Conservation (phyloP, 73 alveolate species). For the Durusdinium trenchii region DNA sequence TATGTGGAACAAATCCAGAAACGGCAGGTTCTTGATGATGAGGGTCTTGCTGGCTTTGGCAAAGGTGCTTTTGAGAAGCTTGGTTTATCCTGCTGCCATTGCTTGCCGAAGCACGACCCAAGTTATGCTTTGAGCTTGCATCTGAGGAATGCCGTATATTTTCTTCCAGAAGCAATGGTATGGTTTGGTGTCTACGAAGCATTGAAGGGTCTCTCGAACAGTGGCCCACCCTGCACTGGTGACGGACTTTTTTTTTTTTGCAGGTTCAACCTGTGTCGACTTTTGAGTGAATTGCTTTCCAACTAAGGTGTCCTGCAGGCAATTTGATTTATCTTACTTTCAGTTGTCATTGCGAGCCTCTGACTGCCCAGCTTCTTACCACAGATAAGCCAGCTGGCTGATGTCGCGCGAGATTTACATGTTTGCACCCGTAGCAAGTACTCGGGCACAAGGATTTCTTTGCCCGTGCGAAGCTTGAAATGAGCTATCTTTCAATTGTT, state of each 20-base stretch:
- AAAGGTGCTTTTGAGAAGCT: slow-evolving; percentile 86
- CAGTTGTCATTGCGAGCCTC: no score
- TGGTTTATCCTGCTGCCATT: not conserved
- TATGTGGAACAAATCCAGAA: not conserved
- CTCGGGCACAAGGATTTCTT: no score
- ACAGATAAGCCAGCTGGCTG: no score
- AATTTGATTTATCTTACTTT: no score
- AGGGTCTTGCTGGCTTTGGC: slow-evolving; percentile 84
- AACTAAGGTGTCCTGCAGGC: slow-evolving; percentile 30
- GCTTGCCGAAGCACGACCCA: not conserved
- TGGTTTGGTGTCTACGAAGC: slow-evolving; percentile 93
- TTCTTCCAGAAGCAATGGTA: slow-evolving; percentile 88
- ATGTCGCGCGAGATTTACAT: no score
- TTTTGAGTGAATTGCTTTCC: not conserved
- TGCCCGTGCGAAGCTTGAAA: no score
- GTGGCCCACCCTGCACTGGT: not conserved
- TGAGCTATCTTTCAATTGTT: no score
- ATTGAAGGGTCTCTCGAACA: slow-evolving; percentile 74
- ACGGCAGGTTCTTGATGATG: slow-evolving; percentile 59
- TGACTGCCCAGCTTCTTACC: no score
- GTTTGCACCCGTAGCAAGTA: no score
- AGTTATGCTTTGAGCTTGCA: not conserved
- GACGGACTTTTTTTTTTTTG: no score
- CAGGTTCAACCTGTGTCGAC: no score
- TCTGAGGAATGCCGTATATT: slow-evolving; percentile 83